Evolutionary conservation across 352 stramenopile genomes (phyloP).

Genomic region (Phytophthora ohioensis): DNA sequence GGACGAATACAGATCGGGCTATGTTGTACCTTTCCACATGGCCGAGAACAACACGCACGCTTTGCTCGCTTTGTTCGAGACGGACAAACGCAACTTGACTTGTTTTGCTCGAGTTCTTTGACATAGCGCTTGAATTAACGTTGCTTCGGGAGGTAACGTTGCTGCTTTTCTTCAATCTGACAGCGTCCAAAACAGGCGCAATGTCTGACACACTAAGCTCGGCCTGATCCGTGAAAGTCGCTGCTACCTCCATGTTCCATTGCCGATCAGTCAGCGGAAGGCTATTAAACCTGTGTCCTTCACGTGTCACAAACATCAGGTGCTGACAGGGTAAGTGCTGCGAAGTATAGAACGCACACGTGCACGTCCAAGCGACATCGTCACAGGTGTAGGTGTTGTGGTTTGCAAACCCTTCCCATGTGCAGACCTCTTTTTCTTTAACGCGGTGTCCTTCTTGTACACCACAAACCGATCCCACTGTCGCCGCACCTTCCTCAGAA

Average conservation of each 20-base stretch:
- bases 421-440: neutral
- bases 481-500: too few relatives aligned
- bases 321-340: neutral
- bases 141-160: neutral
- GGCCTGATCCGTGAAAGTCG: neutral
- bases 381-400: neutral
- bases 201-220: neutral
- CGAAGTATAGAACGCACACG: neutral
- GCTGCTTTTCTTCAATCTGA: neutral
- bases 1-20: neutral
- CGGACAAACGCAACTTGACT: conserved; percentile 1
- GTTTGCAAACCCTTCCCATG: neutral
- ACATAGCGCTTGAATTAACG: neutral
- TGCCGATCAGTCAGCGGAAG: neutral
- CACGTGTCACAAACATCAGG: neutral
- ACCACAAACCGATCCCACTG: too few relatives aligned
- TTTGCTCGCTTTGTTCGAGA: neutral
- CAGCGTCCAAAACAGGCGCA: neutral
- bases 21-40: conserved; percentile 3
- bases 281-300: neutral
- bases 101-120: neutral
- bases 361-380: neutral
- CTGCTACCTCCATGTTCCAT: neutral
- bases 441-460: too few relatives aligned
- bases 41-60: neutral